These are phyloP conservation scores for Verruconis gallopava DNA, from an alignment of 2,329 filamentous ascomycete species.

Conservation along the genomic window DNA sequence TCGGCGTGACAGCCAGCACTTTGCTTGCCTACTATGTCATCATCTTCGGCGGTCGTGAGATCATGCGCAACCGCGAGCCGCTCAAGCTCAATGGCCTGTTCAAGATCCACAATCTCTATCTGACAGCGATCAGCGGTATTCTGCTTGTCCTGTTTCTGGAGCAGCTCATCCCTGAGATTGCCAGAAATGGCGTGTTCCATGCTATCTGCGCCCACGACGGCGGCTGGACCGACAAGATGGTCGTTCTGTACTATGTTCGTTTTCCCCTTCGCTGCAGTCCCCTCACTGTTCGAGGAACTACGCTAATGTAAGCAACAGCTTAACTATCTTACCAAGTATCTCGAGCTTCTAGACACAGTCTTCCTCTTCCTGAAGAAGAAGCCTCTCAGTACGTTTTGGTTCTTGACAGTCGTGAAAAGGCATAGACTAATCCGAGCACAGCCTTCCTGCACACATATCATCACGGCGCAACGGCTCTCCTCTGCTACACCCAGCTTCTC, in stretches of 20 bases:
- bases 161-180: constrained; percentile 75
- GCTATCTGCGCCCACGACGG: constrained; percentile 71
- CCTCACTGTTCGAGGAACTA: constrained; percentile 9
- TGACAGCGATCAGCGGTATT: constrained; percentile 71
- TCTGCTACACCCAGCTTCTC: constrained; percentile 95
- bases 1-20: constrained; percentile 68
- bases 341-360: constrained; percentile 87
- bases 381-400: constrained; percentile 54
- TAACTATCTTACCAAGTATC: constrained; percentile 96
- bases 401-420: background rate
- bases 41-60: constrained; percentile 83
- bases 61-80: constrained; percentile 77
- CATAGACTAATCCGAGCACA: constrained; percentile 20
- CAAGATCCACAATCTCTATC: constrained; percentile 91
- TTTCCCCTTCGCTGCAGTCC: constrained; percentile 1
- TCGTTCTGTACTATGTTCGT: constrained; percentile 93
- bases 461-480: constrained; percentile 88
- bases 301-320: constrained; percentile 47
- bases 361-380: constrained; percentile 99
- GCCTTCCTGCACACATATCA: constrained; percentile 98
- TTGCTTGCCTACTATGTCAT: constrained; percentile 82
- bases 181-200: constrained; percentile 71
- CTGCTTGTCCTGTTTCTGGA: constrained; percentile 80
- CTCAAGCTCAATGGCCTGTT: constrained; percentile 83
- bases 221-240: constrained; percentile 87